Evolutionary conservation across 148 eudicot genomes (phyloP).

Genomic region (Chenopodium quinoa): DNA sequence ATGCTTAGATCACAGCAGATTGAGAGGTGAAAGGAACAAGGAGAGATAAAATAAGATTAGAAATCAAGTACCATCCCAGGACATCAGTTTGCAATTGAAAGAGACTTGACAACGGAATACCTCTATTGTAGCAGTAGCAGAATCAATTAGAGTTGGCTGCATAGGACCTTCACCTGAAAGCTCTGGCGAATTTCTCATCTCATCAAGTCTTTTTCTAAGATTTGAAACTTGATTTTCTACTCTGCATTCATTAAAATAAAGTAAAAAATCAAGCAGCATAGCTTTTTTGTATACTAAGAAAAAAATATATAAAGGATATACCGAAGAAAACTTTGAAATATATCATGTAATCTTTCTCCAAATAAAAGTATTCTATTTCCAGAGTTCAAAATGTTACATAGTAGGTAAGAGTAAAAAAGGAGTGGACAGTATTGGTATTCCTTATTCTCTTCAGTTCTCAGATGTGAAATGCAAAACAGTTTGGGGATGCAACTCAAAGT

Average conservation of each 20-base stretch:
- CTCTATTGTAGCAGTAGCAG: slow-evolving; percentile 62
- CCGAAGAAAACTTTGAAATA: neutral
- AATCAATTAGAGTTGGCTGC: slow-evolving; percentile 36
- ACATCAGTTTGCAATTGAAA: neutral
- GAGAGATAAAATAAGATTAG: neutral
- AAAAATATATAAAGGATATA: neutral
- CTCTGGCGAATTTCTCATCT: slow-evolving; percentile 38
- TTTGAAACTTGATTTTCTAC: slow-evolving; percentile 71
- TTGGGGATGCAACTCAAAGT: neutral
- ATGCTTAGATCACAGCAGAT: no score
- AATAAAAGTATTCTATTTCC: neutral
- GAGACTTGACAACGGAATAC: slow-evolving; percentile 27
- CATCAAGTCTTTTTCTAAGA: slow-evolving; percentile 66
- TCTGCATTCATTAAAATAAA: slow-evolving; percentile 46
- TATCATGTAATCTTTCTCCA: neutral
- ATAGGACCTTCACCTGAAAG: slow-evolving; percentile 41
- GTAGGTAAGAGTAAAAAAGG: neutral
- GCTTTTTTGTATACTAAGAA: neutral
- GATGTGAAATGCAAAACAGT: neutral
- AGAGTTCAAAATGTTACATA: neutral
- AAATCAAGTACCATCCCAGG: neutral
- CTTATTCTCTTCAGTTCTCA: neutral
- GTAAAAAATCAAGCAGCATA: neutral
- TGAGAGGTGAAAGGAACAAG: neutral
- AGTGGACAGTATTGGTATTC: neutral